Base-by-base conservation (phyloP, 2,329 filamentous ascomycete species). In the Lachnellula suecica region DNA sequence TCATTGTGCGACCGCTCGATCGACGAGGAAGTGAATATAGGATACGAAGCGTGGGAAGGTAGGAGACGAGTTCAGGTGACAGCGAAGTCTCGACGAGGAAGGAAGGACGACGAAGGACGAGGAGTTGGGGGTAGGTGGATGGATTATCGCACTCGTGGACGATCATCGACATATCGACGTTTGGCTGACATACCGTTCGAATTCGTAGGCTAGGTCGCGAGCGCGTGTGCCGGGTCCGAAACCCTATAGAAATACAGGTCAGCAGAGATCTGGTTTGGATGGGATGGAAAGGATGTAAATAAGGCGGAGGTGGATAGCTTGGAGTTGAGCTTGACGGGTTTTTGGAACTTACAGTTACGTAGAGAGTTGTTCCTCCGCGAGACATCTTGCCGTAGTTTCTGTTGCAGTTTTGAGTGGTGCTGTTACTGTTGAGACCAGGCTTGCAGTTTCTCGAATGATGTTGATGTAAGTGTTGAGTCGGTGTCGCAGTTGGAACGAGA, bases 121-220 rank as follows among this genome's bases (percentile, higher is more conserved):
- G 56, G 64, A 66, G 57, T 63, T 62, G 66, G 67, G 62, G 67
- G 50, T 42, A 59, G 53, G 51, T 58, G 46, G 53, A 43, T 40
- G 47, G 68, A 69, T 66, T 66, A 65, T 66, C 61, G 67, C 68
- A 68, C 61, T 67, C 63, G 65, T 66, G 56, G 64, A 58, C 66
- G 66, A 68, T 68, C 64, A 70, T 71, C 67, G 67, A 73, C 69
- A 71, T 70, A 74, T 75, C 74, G 76, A 73, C 70, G 72, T 71
- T 58, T 71, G 73, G 72, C 70, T 80, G 82, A 96, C 92, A 85
- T 96, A 97, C 91, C 93, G 91, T 92, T 97, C 93, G 89, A 97
- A 97, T 83, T 97, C 93, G 89, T 96, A 97, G 80, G 93, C 91
- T 74, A 97, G 89, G 82, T 99, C 92, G 85, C 94, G 91, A 74